Evolutionary conservation across 1,284 basidiomycete species (phyloP), one percentile per base, ranked within the genome.

Genomic region (Ganoderma boninense): DNA sequence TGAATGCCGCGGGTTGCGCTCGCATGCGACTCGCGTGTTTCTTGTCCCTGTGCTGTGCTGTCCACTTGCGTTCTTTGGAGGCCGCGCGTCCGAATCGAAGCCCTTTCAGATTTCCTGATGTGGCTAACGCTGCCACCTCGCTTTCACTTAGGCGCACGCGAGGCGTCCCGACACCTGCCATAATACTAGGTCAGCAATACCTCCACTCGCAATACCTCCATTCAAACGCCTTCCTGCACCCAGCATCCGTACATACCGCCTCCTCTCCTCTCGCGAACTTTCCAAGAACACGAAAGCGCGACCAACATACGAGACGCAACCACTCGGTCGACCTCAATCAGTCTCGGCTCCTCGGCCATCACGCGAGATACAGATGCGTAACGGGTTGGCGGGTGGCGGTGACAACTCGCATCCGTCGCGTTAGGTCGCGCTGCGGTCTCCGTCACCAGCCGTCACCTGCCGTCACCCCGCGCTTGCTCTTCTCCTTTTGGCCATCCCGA

Each of bases 401-500:
- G 54, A 57, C 13, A 18, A 32, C 6, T 35, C 29, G 29, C 29
- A 10, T 10, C 38, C 38, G 6, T 38, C 38, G 38, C 38, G 38
- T 1, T 32, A 14, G 1, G 16, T 29, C 29, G 26, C 1, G 20
- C 46, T 49, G n/a, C n/a, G 29, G 54, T 57, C 54, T 32, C 32
- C 54, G 6, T 2, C 16, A 32, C 54, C 54, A n/a, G n/a, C n/a
- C n/a, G n/a, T n/a, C n/a, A n/a, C n/a, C n/a, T n/a, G n/a, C n/a
- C n/a, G n/a, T n/a, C n/a, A n/a, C n/a, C 5, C 18, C 54, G 29
- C 54, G 54, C 54, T 29, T 26, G 4, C 18, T 20, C 26, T 57
- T 32, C 54, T 56, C n/a, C 54, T 32, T 57, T 57, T 35, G 29
- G 54, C 54, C 14, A 57, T 57, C 54, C 54, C 54, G 32, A 35